Conservation (phyloP, 2,329 filamentous ascomycete species). For the Aspergillus ustus region DNA sequence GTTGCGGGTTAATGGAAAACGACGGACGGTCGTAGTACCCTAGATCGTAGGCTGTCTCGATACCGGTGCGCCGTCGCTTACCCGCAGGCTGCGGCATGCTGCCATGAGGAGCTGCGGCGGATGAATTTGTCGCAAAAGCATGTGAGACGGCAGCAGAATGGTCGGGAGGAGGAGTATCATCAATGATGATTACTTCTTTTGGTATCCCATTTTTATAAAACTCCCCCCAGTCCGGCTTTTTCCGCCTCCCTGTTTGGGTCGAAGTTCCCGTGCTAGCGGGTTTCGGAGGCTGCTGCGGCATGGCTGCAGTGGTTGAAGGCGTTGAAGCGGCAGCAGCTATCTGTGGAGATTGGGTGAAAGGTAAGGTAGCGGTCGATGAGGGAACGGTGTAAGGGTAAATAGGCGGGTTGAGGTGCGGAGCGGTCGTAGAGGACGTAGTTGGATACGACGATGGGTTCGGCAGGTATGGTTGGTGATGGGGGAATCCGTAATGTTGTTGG, state of each 20-base stretch:
- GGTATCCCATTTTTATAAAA: conserved; percentile 85
- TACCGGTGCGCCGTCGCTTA: conserved; percentile 75
- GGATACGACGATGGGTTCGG: conserved; percentile 57
- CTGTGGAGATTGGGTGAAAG: conserved; percentile 42
- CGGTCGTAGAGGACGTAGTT: conserved; percentile 48
- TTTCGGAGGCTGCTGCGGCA: conserved; percentile 47
- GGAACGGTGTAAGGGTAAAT: conserved; percentile 48
- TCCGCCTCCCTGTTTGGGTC: conserved; percentile 53
- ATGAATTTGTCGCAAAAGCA: conserved; percentile 27
- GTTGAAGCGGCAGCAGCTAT: conserved; percentile 35
- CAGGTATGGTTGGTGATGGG: conserved; percentile 61
- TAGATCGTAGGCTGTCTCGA: conserved; percentile 67
- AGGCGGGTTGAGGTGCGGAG: conserved; percentile 48
- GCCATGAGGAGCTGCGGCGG: conserved; percentile 34
- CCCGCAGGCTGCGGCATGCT: conserved; percentile 49
- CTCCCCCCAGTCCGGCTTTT: conserved; percentile 74
- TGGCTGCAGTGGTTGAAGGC: conserved; percentile 38
- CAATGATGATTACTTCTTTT: conserved; percentile 82
- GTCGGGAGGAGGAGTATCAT: conserved; percentile 64
- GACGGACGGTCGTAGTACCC: conserved; percentile 72
- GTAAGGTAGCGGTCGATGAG: conserved; percentile 38
- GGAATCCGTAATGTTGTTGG: conserved; percentile 63
- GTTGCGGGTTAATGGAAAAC: conserved; percentile 75
- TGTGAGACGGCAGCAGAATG: conserved; percentile 29
- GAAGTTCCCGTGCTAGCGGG: conserved; percentile 42